Percentiles rank a stretch among this genome's conserved stretches.
Evolutionary conservation across 2,329 filamentous ascomycete species (phyloP).

Genomic region (Thielaviopsis euricoi): DNA sequence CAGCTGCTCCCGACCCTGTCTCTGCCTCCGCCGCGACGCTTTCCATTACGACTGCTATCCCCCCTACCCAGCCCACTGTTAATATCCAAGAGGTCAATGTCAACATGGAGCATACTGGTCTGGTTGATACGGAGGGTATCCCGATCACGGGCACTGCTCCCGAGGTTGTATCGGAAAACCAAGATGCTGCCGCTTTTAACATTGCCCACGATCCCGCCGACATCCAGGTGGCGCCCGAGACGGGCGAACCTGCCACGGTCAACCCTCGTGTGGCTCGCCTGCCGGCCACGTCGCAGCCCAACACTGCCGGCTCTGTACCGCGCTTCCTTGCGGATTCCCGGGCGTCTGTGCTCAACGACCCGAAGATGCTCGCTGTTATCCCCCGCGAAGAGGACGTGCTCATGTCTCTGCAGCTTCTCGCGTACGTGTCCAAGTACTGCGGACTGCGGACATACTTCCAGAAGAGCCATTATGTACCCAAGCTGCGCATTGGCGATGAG

Average conservation of each 20-base stretch:
- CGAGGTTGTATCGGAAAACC: conserved; percentile 66
- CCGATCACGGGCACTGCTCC: conserved; percentile 62
- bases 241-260: conserved; percentile 46
- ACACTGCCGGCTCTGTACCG: conserved; percentile 50
- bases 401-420: conserved; percentile 91
- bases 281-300: conserved; percentile 8
- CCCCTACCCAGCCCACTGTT: conserved; percentile 54
- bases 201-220: conserved; percentile 78
- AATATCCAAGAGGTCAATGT: conserved; percentile 58
- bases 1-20: neutral
- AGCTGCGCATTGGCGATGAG: conserved; percentile 77
- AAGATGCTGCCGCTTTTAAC: conserved; percentile 81
- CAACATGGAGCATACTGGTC: conserved; percentile 58
- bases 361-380: conserved; percentile 74
- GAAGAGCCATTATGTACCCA: conserved; percentile 80
- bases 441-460: conserved; percentile 93
- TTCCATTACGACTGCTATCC: too few relatives aligned
- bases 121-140: conserved; percentile 20
- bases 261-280: conserved; percentile 22
- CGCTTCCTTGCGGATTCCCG: conserved; percentile 57
- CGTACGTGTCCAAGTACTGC: conserved; percentile 98
- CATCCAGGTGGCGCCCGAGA: conserved; percentile 59
- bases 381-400: conserved; percentile 93
- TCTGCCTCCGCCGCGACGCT: too few relatives aligned
- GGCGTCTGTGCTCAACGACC: conserved; percentile 46